These are phyloP conservation scores for Aspergillus sp. DNA, from an alignment of 2,329 filamentous ascomycete species.

Conservation along the genomic window DNA sequence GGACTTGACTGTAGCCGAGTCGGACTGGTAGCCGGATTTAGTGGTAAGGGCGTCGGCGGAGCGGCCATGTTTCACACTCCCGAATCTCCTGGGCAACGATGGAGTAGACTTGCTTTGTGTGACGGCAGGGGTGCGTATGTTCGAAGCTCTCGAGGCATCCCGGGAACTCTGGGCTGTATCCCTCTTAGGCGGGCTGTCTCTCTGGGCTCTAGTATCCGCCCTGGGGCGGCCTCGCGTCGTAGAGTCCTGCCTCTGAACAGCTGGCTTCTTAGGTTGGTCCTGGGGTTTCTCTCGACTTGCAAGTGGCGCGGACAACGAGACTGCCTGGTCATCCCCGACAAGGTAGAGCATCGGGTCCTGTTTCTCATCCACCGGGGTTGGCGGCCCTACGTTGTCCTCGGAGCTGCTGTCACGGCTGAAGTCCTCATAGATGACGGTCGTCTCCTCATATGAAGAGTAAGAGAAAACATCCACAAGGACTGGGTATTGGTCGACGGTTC, in stretches of 20 bases:
- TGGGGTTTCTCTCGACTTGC: slow-evolving; percentile 6
- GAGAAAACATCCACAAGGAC: slow-evolving; percentile 39
- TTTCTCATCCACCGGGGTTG: slow-evolving; percentile 27
- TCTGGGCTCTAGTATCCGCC: background rate
- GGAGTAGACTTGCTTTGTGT: slow-evolving; percentile 1
- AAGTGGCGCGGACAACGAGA: slow-evolving; percentile 6
- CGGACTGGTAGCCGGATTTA: slow-evolving; percentile 27
- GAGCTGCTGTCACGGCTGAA: slow-evolving; percentile 26
- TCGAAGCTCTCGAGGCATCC: background rate
- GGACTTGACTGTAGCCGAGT: slow-evolving; percentile 17
- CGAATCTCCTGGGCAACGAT: slow-evolving; percentile 19
- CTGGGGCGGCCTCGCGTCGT: background rate
- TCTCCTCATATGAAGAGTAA: slow-evolving; percentile 14
- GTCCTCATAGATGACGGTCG: slow-evolving; percentile 19
- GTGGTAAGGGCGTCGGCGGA: slow-evolving; percentile 18
- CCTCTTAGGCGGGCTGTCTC: slow-evolving; percentile 3
- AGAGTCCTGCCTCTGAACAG: background rate
- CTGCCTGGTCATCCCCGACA: slow-evolving; percentile 9
- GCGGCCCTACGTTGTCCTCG: slow-evolving; percentile 29
- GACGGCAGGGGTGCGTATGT: background rate
- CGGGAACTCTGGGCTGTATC: background rate
- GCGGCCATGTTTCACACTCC: slow-evolving; percentile 21
- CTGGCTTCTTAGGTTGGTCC: background rate
- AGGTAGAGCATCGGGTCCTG: slow-evolving; percentile 21
- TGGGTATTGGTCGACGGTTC: slow-evolving; percentile 49